These are phyloP conservation scores for Chamaenerion angustifolium DNA, from an alignment of 345 rosid genomes.

Conservation along the genomic window DNA sequence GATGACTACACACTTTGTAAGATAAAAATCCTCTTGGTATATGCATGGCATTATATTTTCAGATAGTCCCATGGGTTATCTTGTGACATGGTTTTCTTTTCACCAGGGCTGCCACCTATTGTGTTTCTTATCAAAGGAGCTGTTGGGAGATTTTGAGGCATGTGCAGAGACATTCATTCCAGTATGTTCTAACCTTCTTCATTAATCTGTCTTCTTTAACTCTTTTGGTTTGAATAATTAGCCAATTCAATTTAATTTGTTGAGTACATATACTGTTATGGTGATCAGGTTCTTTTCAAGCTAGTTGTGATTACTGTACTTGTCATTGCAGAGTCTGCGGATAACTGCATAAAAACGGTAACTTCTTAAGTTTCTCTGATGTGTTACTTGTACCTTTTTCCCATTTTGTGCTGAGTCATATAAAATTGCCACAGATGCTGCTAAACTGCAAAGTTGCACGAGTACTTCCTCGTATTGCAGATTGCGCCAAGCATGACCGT, in stretches of 20 bases:
- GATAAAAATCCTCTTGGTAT: neutral
- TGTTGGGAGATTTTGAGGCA: constrained; percentile 89
- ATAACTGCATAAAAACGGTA: constrained; percentile 97
- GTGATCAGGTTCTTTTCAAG: constrained; percentile 91
- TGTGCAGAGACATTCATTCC: constrained; percentile 94
- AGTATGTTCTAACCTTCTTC: constrained; percentile 29
- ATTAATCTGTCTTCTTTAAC: neutral
- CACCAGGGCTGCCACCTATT: constrained; percentile 81
- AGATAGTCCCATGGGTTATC: neutral
- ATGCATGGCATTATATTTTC: neutral
- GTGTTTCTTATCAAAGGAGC: constrained; percentile 90
- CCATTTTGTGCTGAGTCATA: constrained; percentile 9
- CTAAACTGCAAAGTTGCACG: constrained; percentile 92
- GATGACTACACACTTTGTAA: neutral
- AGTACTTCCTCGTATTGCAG: constrained; percentile 85
- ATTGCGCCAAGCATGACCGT: constrained; percentile 86
- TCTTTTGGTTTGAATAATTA: too few relatives aligned
- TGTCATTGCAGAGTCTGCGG: constrained; percentile 98
- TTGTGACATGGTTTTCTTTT: constrained; percentile 4
- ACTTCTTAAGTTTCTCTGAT: constrained; percentile 6
- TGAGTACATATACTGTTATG: neutral
- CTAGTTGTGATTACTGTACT: constrained; percentile 99
- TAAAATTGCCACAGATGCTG: constrained; percentile 54
- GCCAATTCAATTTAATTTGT: neutral
- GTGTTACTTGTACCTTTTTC: neutral